Percentiles rank a stretch among this genome's conserved stretches.
Conservation (phyloP, 2,329 filamentous ascomycete species). For the Aureobasidium lini region DNA sequence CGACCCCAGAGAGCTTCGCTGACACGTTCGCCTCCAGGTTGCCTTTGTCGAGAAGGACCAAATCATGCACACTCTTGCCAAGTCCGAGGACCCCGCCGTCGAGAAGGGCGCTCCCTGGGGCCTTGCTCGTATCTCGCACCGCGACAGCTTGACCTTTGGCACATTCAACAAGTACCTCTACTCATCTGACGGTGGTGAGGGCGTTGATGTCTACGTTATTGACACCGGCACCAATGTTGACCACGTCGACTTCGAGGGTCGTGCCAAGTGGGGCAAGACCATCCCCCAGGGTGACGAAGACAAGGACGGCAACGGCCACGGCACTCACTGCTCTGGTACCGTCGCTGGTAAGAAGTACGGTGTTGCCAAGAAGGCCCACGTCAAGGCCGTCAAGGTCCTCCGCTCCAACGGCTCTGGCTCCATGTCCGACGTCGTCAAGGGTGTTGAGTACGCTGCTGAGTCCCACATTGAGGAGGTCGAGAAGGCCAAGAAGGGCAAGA, state of each 20-base stretch:
- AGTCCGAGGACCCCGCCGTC: constrained; percentile 41
- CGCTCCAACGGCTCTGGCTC: constrained; percentile 94
- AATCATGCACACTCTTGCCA: constrained; percentile 71
- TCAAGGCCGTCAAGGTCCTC: constrained; percentile 97
- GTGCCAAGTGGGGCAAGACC: constrained; percentile 94
- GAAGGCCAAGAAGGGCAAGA: constrained; percentile 77
- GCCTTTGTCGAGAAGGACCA: constrained; percentile 95
- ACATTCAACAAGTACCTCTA: constrained; percentile 99
- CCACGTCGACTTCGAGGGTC: constrained; percentile 95
- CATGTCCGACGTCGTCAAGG: constrained; percentile 98
- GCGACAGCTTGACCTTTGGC: constrained; percentile 75
- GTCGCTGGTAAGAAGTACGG: constrained; percentile 98
- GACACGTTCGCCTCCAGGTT: constrained; percentile 51
- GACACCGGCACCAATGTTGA: constrained; percentile 92
- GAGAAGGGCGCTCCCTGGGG: constrained; percentile 99
- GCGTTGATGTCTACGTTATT: constrained; percentile 97
- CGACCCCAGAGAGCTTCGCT: constrained; percentile 1
- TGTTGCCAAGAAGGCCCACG: constrained; percentile 96
- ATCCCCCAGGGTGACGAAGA: constrained; percentile 80
- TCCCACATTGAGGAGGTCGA: constrained; percentile 69
- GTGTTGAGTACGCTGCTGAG: constrained; percentile 88
- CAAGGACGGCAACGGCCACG: constrained; percentile 93
- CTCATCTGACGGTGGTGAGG: constrained; percentile 81
- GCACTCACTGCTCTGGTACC: constrained; percentile 98
- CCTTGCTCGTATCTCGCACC: constrained; percentile 95